Percentiles rank a stretch among this genome's conserved stretches.
phyloP scores from a whole-genome alignment of 495 filamentous ascomycete species.

The Penicillium arizonense region DNA sequence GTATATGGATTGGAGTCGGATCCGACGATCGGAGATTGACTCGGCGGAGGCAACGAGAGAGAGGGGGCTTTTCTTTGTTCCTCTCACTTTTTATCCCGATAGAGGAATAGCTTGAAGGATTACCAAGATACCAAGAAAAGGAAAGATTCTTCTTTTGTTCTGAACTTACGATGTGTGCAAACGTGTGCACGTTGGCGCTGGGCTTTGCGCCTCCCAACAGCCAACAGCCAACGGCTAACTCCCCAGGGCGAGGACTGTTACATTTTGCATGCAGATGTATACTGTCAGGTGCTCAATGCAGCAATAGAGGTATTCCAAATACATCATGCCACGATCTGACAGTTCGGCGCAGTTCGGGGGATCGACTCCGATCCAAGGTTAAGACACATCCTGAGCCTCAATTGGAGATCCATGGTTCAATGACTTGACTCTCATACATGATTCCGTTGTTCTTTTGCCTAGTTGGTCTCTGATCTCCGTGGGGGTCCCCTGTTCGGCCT shows the following conservation, averaged over 20 bases:
- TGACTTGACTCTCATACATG: no score
- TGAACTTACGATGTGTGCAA: neutral
- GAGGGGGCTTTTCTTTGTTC: no score
- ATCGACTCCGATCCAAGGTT: conserved; percentile 4
- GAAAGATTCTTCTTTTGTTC: no score
- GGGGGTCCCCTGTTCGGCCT: no score
- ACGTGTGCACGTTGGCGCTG: neutral
- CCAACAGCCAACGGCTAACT: neutral
- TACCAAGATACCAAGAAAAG: neutral
- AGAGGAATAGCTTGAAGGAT: neutral
- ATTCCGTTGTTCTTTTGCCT: neutral
- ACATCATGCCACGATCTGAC: conserved; percentile 7
- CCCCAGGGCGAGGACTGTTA: no score
- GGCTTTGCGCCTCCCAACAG: neutral
- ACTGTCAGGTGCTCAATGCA: conserved; percentile 8
- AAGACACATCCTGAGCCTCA: neutral
- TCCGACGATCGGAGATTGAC: neutral
- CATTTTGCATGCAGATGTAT: neutral
- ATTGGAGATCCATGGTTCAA: neutral
- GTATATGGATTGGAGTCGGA: conserved; percentile 1
- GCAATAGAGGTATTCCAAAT: neutral
- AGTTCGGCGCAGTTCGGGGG: conserved; percentile 18
- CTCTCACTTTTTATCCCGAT: no score
- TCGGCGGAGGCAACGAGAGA: no score
- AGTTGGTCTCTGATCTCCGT: neutral